Evolutionary conservation across 495 filamentous ascomycete species (phyloP).

Genomic region (Daldinia decipiens): DNA sequence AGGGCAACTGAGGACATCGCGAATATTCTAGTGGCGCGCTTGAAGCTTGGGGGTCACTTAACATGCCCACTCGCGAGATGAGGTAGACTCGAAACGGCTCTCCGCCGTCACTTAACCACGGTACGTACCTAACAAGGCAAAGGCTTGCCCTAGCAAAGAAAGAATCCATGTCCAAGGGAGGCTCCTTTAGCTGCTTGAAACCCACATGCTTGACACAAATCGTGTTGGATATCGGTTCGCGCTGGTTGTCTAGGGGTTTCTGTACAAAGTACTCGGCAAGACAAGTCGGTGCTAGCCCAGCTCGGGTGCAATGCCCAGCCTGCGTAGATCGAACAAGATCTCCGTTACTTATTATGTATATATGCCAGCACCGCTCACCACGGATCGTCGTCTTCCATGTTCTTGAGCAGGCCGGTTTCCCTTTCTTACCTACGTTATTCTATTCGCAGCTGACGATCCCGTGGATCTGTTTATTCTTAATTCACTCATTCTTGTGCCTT

Average conservation of each 20-base stretch:
- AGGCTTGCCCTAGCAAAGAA: conserved; percentile 7
- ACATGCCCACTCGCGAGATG: conserved; percentile 16
- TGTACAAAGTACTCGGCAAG: conserved; percentile 25
- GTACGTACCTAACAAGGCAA: neutral
- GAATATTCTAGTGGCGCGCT: conserved; percentile 23
- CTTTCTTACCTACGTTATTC: conserved; percentile 46
- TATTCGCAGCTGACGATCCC: conserved; percentile 49
- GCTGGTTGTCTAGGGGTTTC: conserved; percentile 26
- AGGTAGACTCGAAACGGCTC: conserved; percentile 37
- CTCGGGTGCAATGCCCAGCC: conserved; percentile 9
- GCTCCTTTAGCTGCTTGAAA: conserved; percentile 35
- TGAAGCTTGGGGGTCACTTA: conserved; percentile 8
- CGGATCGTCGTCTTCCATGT: conserved; percentile 32
- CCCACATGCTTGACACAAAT: conserved; percentile 46
- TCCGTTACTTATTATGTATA: conserved; percentile 28
- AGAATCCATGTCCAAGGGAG: conserved; percentile 24
- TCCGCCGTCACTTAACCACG: conserved; percentile 1
- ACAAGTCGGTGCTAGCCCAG: conserved; percentile 1
- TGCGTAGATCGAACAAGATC: conserved; percentile 26
- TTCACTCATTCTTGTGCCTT: conserved; percentile 52
- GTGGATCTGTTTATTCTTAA: conserved; percentile 49
- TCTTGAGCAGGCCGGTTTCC: conserved; percentile 47
- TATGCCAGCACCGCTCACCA: conserved; percentile 32
- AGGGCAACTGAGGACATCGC: conserved; percentile 4
- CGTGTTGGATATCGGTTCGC: conserved; percentile 44